Evolutionary conservation across 306 rosid genomes (phyloP), one percentile per base, ranked within the genome.

Genomic region (Cicer pinnatifidum): DNA sequence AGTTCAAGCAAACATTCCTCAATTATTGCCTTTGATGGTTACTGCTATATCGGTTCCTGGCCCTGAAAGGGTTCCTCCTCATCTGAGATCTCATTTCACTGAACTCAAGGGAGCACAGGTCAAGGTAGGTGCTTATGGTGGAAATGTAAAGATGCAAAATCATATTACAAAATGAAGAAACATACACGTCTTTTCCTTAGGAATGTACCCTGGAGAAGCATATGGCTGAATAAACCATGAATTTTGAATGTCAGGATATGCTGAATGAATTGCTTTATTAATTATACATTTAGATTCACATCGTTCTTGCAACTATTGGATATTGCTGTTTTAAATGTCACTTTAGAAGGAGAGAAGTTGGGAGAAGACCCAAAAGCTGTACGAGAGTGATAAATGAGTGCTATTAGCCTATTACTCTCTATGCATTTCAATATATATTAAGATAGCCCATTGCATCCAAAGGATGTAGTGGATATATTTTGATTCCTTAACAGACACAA

Each of bases 21-120:
- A 87, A 60, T 84, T 95, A 80, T 77, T 95, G 85, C 99, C 99
- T 47, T 81, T 90, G 82, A 95, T 95, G 99, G 99, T 95, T 77
- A 80, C 93, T 72, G 99, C 99, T 70, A 95, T 95, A 82, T 95
- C 99, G 35, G 94, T 95, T 75, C 93, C 93, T 45, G 99, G 99
- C 40, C 99, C 99, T 39, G 97, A 91, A 81, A 90, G 86, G 85
- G 93, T 95, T 80, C 96, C 93, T 84, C 68, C 85, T 15, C 84
- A 85, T 84, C 81, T 91, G 86, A 95, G 88, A 86, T 83, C 82
- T 60, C 91, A 91, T 78, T 91, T 88, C 81, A 81, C 86, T 60
- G 99, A 95, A 87, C 91, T 95, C 71, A 95, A 95, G 85, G 97
- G 99, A 51, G 95, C 99, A 28, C 99, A 95, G 69, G 99, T 91